Conservation (phyloP, 495 filamentous ascomycete species). For the Parmelia sp. region DNA sequence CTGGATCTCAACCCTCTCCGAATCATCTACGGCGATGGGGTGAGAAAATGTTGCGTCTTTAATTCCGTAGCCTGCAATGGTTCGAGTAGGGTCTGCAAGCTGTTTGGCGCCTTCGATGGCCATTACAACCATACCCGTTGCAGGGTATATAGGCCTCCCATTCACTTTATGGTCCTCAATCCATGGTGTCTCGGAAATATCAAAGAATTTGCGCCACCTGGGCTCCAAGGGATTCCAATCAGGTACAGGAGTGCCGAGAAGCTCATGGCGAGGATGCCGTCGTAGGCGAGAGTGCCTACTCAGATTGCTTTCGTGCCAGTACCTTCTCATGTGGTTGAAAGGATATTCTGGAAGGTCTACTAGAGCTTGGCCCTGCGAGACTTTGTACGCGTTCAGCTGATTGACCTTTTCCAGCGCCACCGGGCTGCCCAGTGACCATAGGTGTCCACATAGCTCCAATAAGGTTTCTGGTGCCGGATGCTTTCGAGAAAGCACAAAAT, state of each 20-base stretch:
- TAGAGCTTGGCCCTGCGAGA: not conserved
- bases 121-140: not conserved
- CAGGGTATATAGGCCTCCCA: not conserved
- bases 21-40: too few relatives aligned
- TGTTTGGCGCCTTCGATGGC: too few relatives aligned
- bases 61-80: too few relatives aligned
- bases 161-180: too few relatives aligned
- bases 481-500: not conserved
- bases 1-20: conserved; percentile 8
- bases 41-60: too few relatives aligned
- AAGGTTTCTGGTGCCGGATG: conserved; percentile 3
- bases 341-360: conserved; percentile 12
- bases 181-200: conserved; percentile 9
- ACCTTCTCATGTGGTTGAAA: conserved; percentile 25
- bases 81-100: too few relatives aligned
- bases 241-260: conserved; percentile 29
- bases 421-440: not conserved
- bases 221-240: conserved; percentile 18
- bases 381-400: too few relatives aligned
- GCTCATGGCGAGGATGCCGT: conserved; percentile 27
- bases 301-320: conserved; percentile 25
- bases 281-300: conserved; percentile 27
- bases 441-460: not conserved
- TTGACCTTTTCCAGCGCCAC: not conserved
- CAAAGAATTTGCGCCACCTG: conserved; percentile 17